phyloP scores from a whole-genome alignment of 306 rosid species.

The Malus orientalis region DNA sequence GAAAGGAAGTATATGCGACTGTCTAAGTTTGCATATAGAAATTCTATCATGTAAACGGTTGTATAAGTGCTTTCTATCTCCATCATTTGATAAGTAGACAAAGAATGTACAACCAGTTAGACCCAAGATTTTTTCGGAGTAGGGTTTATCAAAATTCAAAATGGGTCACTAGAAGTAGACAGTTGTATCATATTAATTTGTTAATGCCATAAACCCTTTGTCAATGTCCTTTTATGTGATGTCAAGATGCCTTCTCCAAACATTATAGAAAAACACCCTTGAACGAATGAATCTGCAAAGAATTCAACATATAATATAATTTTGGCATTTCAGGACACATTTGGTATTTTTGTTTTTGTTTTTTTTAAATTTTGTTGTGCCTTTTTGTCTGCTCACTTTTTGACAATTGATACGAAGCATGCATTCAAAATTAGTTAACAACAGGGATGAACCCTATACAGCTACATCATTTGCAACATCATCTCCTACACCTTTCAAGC shows the following conservation, averaged over 20 bases:
- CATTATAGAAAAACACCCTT: not conserved
- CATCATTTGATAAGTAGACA: too few species aligned
- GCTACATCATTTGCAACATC: not conserved
- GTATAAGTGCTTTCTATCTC: too few species aligned
- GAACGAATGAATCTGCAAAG: not conserved
- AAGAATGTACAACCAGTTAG: too few species aligned
- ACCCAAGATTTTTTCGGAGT: not conserved
- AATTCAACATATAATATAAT: not conserved
- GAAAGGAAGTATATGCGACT: too few species aligned
- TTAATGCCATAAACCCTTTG: slow-evolving; percentile 19
- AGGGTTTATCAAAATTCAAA: not conserved
- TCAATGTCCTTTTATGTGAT: slow-evolving; percentile 28
- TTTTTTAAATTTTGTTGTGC: not conserved
- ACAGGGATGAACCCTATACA: not conserved
- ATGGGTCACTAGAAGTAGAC: slow-evolving; percentile 3
- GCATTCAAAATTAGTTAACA: not conserved
- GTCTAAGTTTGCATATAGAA: too few species aligned
- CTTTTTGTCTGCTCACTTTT: not conserved
- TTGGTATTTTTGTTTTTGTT: not conserved
- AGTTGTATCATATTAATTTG: slow-evolving; percentile 17
- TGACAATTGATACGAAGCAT: slow-evolving; percentile 30
- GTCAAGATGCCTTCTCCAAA: slow-evolving; percentile 22
- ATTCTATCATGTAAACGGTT: too few species aligned
- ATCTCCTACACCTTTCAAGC: not conserved
- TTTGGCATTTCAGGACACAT: not conserved